phyloP scores from a whole-genome alignment of 2,329 filamentous ascomycete species.

The Fusarium sp. region DNA sequence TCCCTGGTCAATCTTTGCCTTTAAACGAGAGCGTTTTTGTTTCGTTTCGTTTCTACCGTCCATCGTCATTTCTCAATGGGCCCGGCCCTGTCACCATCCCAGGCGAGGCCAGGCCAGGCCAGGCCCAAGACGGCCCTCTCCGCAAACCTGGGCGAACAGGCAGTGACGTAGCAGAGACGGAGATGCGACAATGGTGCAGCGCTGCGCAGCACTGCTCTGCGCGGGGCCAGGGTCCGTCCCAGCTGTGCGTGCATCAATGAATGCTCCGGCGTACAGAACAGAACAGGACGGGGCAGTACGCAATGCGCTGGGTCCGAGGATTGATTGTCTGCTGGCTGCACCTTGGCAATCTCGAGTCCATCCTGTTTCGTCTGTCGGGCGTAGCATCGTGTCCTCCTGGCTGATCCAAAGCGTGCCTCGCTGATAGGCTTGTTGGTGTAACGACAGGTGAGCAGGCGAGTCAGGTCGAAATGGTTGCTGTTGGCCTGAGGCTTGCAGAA shows the following conservation, averaged over 20 bases:
- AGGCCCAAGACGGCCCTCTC: slow-evolving; percentile 25
- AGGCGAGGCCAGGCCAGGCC: neutral
- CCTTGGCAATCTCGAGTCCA: neutral
- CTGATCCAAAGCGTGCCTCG: neutral
- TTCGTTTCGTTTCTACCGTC: slow-evolving; percentile 34
- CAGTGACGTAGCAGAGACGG: slow-evolving; percentile 15
- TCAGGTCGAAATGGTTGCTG: slow-evolving; percentile 28
- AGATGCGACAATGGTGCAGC: slow-evolving; percentile 1
- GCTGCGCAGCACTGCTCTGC: neutral
- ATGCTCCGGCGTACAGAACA: slow-evolving; percentile 13
- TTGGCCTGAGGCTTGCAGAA: slow-evolving; percentile 14
- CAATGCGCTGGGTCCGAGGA: slow-evolving; percentile 3
- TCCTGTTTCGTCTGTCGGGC: slow-evolving; percentile 1
- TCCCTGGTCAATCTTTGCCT: slow-evolving; percentile 13
- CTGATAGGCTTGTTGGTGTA: slow-evolving; percentile 10
- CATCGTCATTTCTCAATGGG: slow-evolving; percentile 6
- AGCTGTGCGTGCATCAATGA: neutral
- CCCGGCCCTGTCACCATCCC: slow-evolving; percentile 15
- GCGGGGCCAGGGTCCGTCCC: neutral
- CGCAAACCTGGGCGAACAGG: slow-evolving; percentile 27
- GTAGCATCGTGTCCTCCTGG: slow-evolving; percentile 14
- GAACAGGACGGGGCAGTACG: neutral
- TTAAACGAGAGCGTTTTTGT: slow-evolving; percentile 31
- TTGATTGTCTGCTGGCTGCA: slow-evolving; percentile 8
- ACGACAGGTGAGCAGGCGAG: slow-evolving; percentile 29